These are phyloP conservation scores for Podaxis sp. DNA, from an alignment of 768 basidiomycete species.

Conservation along the genomic window DNA sequence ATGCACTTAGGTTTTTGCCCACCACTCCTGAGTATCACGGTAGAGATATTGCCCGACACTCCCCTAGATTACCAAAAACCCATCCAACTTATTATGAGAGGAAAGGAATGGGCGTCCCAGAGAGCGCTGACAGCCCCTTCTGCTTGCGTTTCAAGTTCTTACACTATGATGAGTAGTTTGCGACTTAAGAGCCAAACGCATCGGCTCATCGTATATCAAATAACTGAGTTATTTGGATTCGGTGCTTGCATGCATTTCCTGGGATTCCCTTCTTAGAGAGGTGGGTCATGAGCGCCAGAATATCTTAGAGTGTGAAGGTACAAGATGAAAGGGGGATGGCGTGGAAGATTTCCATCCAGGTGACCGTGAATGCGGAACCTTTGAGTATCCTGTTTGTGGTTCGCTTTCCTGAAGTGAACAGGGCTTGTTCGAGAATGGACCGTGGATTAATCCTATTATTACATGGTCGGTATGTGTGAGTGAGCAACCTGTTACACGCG, in stretches of 20 bases:
- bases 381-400: slow-evolving; percentile 13
- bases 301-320: slow-evolving; percentile 34
- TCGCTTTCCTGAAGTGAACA: slow-evolving; percentile 9
- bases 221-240: slow-evolving; percentile 73
- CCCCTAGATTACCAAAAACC: slow-evolving; percentile 53
- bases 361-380: background rate
- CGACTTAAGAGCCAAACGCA: slow-evolving; percentile 33
- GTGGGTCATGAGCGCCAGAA: slow-evolving; percentile 70
- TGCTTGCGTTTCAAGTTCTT: slow-evolving; percentile 41
- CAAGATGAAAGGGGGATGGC: slow-evolving; percentile 20
- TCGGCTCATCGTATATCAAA: slow-evolving; percentile 54
- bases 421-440: background rate
- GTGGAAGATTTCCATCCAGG: background rate
- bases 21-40: slow-evolving; percentile 40
- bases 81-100: slow-evolving; percentile 46
- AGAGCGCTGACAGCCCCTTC: slow-evolving; percentile 18
- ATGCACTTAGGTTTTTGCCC: slow-evolving; percentile 53
- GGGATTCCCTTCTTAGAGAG: slow-evolving; percentile 81
- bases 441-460: background rate
- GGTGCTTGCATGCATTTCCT: slow-evolving; percentile 65
- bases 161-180: slow-evolving; percentile 74
- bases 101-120: slow-evolving; percentile 1
- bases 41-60: slow-evolving; percentile 53
- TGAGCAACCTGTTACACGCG: slow-evolving; percentile 33
- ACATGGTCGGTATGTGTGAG: background rate